These are phyloP conservation scores for Claviceps sp. DNA, from an alignment of 2,329 filamentous ascomycete species.

Conservation along the genomic window DNA sequence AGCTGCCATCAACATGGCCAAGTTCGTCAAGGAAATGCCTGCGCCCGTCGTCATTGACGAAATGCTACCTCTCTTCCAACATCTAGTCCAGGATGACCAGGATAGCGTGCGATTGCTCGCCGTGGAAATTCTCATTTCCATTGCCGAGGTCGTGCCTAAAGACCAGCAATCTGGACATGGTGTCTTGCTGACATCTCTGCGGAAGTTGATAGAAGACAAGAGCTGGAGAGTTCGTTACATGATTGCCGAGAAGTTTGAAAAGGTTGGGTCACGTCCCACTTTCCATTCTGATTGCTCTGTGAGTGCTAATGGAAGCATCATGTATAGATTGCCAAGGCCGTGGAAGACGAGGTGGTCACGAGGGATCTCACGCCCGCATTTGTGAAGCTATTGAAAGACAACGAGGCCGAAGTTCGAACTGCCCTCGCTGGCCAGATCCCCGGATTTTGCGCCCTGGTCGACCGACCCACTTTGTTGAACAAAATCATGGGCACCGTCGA, in stretches of 20 bases:
- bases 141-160: slow-evolving; percentile 94
- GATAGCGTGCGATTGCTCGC: slow-evolving; percentile 93
- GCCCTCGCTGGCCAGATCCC: slow-evolving; percentile 96
- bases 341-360: slow-evolving; percentile 90
- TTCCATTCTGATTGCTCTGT: not conserved
- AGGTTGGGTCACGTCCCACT: slow-evolving; percentile 39
- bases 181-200: slow-evolving; percentile 76
- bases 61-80: slow-evolving; percentile 98
- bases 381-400: slow-evolving; percentile 94
- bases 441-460: slow-evolving; percentile 84
- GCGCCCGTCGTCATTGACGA: slow-evolving; percentile 86
- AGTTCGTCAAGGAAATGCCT: slow-evolving; percentile 96
- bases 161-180: slow-evolving; percentile 96
- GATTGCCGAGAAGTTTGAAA: slow-evolving; percentile 97
- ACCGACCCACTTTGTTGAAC: slow-evolving; percentile 75
- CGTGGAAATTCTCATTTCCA: slow-evolving; percentile 89
- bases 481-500: slow-evolving; percentile 96
- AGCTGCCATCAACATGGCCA: slow-evolving; percentile 88
- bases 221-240: slow-evolving; percentile 99
- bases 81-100: slow-evolving; percentile 91
- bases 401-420: slow-evolving; percentile 91
- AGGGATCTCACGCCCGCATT: slow-evolving; percentile 92
- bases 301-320: not conserved
- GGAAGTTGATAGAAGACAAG: slow-evolving; percentile 95
- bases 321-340: slow-evolving; percentile 82